Base-by-base conservation (phyloP, 2,329 filamentous ascomycete genomes). In the Ascochyta fabae region DNA sequence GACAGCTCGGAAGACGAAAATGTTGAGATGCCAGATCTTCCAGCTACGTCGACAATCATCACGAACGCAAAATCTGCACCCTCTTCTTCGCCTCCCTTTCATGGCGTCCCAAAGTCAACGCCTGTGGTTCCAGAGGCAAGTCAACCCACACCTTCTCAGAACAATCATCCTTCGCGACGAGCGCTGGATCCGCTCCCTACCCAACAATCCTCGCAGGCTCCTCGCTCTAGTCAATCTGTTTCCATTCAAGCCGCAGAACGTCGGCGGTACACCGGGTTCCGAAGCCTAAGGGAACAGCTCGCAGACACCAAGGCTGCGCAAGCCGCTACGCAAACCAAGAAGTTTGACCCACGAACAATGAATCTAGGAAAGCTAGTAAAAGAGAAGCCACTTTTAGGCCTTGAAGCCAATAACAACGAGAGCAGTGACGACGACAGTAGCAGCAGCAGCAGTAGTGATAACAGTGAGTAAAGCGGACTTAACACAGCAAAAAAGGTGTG, bases 1-100 rank as follows among this genome's bases (percentile, higher is more conserved):
- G 56, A 63, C 19, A 62, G 59, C 27, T 48, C 53, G 2, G 44
- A 51, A 9, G 61, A 61, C 7, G 57, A 58, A 27, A 59, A 61
- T 13, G 48, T 40, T 9, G 51, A 62, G 24, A 56, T 60, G 54
- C 31, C 44, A 19, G 55, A 63, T 19, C 22, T 34, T 9, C 42
- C 47, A 5, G n/a, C 40, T 26, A 38, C 36, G 13, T 38, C 31
- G 12, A 38, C 36, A 15, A 27, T 34, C 23, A 15, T 35, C 15
- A n/a, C 50, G 3, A 27, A 50, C 6, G 24, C 44, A 4, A 38
- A 44, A 19, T 36, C 36, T 19, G 44, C 55, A 16, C 55, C 54
- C 19, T 62, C 65, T 16, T 62, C 62, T 6, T 62, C 63, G 2
- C 64, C 64, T 29, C 48, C 42, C 34, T 6, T 53, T 6, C 13